Evolutionary conservation across 2,329 filamentous ascomycete species (phyloP).

Genomic region (Penicillium sp.): DNA sequence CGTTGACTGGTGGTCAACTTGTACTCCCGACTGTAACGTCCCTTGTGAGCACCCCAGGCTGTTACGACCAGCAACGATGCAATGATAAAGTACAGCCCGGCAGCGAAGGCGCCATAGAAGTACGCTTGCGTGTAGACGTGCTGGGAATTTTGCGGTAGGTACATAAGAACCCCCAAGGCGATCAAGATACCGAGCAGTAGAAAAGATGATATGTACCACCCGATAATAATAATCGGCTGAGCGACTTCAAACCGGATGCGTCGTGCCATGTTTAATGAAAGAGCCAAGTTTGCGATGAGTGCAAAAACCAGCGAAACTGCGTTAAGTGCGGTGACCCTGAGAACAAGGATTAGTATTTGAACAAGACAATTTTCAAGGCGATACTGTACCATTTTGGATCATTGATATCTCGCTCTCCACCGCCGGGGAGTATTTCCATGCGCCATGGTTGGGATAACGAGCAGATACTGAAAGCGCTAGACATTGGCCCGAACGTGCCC

Average conservation of each 20-base stretch:
- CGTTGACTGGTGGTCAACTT: constrained; percentile 62
- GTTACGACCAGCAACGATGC: constrained; percentile 62
- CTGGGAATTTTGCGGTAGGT: constrained; percentile 45
- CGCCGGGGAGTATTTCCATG: constrained; percentile 54
- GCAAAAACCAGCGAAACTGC: constrained; percentile 61
- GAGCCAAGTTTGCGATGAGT: constrained; percentile 59
- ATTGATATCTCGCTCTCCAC: constrained; percentile 52
- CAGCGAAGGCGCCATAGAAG: constrained; percentile 66
- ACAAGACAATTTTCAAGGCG: not conserved
- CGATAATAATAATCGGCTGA: constrained; percentile 65
- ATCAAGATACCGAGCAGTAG: constrained; percentile 61
- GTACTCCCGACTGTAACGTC: constrained; percentile 63
- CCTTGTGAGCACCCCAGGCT: constrained; percentile 60
- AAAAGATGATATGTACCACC: constrained; percentile 62
- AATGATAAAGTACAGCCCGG: constrained; percentile 62
- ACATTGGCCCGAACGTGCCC: constrained; percentile 61
- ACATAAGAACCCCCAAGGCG: constrained; percentile 50
- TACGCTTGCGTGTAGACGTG: constrained; percentile 62
- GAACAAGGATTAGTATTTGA: not conserved
- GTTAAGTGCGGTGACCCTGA: constrained; percentile 61
- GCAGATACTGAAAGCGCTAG: constrained; percentile 61
- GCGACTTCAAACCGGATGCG: constrained; percentile 61
- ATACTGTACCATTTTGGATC: constrained; percentile 61
- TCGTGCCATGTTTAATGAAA: constrained; percentile 66
- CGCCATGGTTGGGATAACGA: constrained; percentile 64